Percentiles rank a stretch among this genome's conserved stretches.
Evolutionary conservation across 225 moss, liverwort and hornwort species (phyloP).

Genomic region (Climacium dendroides): DNA sequence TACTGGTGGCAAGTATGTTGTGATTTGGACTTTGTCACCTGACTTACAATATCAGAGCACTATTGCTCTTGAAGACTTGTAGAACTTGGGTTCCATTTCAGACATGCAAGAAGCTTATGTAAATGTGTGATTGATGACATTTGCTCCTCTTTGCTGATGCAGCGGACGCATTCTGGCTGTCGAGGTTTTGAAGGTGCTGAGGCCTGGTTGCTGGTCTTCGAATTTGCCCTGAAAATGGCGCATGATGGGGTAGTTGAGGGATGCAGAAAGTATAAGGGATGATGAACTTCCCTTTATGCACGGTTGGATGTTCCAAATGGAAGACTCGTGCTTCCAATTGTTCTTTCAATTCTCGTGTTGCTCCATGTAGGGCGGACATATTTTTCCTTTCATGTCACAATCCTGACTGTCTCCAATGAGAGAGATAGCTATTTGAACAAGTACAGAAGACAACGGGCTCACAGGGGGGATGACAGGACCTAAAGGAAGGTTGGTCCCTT

Average conservation of each 20-base stretch:
- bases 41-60: background rate
- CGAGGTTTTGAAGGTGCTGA: background rate
- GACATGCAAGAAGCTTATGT: background rate
- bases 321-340: background rate
- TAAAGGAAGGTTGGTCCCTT: conserved; percentile 3
- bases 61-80: background rate
- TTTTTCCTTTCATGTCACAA: background rate
- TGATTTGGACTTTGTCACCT: background rate
- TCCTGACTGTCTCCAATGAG: background rate
- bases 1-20: background rate
- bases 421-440: background rate
- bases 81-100: background rate
- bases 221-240: background rate
- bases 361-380: background rate
- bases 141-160: background rate
- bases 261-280: background rate
- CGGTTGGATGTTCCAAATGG: background rate
- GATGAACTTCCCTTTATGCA: background rate
- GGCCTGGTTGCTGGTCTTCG: background rate
- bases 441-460: background rate
- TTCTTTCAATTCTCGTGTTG: background rate
- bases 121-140: background rate
- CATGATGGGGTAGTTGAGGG: background rate
- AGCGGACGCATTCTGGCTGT: background rate
- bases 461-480: conserved; percentile 20